Percentiles rank a stretch among this genome's conserved stretches.
These are phyloP conservation scores for Echinochloa phyllopogon DNA, from an alignment of 176 grass and related monocot genomes.

Conservation along the genomic window DNA sequence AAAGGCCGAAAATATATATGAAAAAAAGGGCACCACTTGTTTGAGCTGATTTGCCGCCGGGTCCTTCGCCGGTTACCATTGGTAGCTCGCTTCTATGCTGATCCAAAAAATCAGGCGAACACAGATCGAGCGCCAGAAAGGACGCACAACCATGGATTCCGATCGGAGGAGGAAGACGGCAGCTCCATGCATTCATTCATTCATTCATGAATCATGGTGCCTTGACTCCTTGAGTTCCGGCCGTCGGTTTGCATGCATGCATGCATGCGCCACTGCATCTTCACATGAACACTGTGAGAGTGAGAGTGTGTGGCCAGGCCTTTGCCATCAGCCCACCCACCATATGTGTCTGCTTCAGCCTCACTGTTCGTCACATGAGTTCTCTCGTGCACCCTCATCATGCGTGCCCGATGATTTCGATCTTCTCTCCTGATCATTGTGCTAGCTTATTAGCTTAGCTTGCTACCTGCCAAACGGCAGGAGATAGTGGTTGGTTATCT, in stretches of 20 bases:
- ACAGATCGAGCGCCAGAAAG: no score
- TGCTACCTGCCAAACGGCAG: neutral
- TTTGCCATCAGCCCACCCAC: no score
- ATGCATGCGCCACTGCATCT: neutral
- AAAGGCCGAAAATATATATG: neutral
- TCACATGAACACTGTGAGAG: constrained; percentile 31
- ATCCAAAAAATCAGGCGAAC: neutral
- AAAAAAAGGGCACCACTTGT: neutral
- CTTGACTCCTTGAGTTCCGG: neutral
- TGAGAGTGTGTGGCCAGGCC: neutral
- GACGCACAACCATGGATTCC: neutral
- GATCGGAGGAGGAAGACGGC: neutral
- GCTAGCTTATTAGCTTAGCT: neutral
- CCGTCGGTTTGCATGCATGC: neutral
- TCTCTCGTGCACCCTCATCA: neutral
- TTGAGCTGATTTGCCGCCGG: constrained; percentile 11
- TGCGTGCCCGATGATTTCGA: neutral
- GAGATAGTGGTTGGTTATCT: neutral
- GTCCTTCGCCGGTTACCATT: neutral
- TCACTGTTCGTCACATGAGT: constrained; percentile 28
- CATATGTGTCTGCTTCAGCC: neutral
- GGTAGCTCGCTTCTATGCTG: neutral
- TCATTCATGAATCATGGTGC: no score
- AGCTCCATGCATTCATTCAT: no score
- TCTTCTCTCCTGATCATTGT: neutral